Base-by-base conservation (phyloP, 345 rosid genomes). In the Boechera retrofracta region DNA sequence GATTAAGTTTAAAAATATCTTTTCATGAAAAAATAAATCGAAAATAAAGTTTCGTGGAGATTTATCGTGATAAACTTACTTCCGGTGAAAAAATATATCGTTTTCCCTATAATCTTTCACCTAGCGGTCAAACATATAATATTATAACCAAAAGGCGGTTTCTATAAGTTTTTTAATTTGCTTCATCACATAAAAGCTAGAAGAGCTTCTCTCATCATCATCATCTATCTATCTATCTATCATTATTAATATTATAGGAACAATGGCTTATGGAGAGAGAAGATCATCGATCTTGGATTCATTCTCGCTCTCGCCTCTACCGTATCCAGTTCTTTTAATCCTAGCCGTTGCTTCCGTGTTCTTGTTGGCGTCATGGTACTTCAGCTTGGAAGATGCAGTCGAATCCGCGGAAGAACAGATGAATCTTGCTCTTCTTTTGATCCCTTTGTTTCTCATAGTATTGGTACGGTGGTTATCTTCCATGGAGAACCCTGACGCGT, bases 271-370 rank as follows among this genome's bases (percentile, higher is more conserved):
- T 53, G 75, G 71, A 74, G 71, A 77, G 2, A 76, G 83, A 12
- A 81, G 89, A 78, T 82, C 83, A 77, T 84, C 89, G 11, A 83
- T 95, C 81, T 76, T 85, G 47, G 98, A 92, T 45, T 82, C 79
- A 3, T 88, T 94, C 86, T 79, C 89, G 32, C 76, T 95, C 6
- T 85, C 67, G 12, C 99, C 98, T n/a, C 77, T 95, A 7, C 99
- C 99, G 0, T 86, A 87, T 39, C 99, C 98, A 5, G 98, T 92
- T 21, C 97, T 95, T 28, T 29, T 86, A 9, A 77, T 95, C 83
- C 59, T 92, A 31, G 94, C 89, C 2, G 89, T 92, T 0, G 74
- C 80, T 9, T 74, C 86, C 0, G 39, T 88, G 72, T 86, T 92
- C 73, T 84, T 95, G 0, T 81, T 90, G 56, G 79, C 70, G 0